These are phyloP conservation scores for Taiwanofungus camphoratus DNA, from an alignment of 1,284 basidiomycete genomes.

Conservation along the genomic window DNA sequence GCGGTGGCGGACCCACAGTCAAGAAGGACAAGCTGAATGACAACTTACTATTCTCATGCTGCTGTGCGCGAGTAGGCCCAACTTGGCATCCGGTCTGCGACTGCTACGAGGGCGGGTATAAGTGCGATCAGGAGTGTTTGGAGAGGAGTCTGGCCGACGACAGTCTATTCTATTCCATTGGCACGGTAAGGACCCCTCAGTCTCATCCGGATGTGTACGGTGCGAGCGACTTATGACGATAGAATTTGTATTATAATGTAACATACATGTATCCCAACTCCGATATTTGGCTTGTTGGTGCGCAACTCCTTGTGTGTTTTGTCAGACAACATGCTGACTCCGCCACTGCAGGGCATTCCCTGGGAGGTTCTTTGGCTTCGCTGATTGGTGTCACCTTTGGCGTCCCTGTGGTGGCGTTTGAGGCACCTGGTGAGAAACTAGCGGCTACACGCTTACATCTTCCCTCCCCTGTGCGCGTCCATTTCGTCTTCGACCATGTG, in stretches of 20 bases:
- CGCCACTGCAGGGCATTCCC: conserved; percentile 54
- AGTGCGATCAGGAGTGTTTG: conserved; percentile 82
- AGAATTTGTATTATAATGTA: conserved; percentile 93
- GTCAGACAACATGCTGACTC: too few species aligned
- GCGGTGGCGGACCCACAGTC: conserved; percentile 79
- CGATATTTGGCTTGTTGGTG: conserved; percentile 85
- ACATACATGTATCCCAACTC: conserved; percentile 90
- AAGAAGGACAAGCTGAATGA: conserved; percentile 94
- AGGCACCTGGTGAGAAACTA: conserved; percentile 86
- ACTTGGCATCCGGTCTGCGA: conserved; percentile 94
- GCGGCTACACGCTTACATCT: conserved; percentile 88
- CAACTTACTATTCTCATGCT: conserved; percentile 94
- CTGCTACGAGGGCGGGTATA: conserved; percentile 78
- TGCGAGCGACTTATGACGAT: neutral
- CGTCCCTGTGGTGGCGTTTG: conserved; percentile 83
- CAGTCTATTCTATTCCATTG: conserved; percentile 84
- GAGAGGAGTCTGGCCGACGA: conserved; percentile 78
- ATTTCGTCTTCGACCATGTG: neutral
- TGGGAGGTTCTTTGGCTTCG: conserved; percentile 81
- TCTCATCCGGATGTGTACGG: neutral
- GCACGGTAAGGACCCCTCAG: conserved; percentile 48
- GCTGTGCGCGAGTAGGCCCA: conserved; percentile 91
- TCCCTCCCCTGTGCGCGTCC: conserved; percentile 60
- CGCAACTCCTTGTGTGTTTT: conserved; percentile 1
- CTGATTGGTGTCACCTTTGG: conserved; percentile 90